Conservation (phyloP, 2,329 filamentous ascomycete species). For the Leptographium galeiforme region DNA sequence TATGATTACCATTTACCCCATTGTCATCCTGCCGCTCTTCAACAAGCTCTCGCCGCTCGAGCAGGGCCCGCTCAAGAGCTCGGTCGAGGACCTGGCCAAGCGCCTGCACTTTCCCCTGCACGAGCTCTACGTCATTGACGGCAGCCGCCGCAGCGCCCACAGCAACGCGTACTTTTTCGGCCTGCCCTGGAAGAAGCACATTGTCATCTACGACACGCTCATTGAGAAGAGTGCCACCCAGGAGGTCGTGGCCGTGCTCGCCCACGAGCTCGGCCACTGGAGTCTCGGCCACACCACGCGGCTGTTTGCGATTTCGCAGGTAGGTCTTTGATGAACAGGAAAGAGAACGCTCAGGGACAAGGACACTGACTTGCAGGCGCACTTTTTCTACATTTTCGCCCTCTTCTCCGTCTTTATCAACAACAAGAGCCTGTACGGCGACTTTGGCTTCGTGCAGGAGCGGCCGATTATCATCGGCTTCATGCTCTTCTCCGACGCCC, state of each 20-base stretch:
- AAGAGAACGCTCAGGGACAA: neutral
- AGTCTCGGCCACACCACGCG: constrained; percentile 88
- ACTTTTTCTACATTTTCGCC: constrained; percentile 93
- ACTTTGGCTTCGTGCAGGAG: constrained; percentile 76
- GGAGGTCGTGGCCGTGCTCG: constrained; percentile 88
- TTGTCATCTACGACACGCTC: constrained; percentile 96
- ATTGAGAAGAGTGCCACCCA: constrained; percentile 88
- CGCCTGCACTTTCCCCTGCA: constrained; percentile 82
- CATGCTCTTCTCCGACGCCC: constrained; percentile 92
- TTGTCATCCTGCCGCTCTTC: constrained; percentile 87
- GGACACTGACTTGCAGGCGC: constrained; percentile 40
- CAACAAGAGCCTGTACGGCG: constrained; percentile 78
- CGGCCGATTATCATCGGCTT: constrained; percentile 94
- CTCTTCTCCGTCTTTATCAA: constrained; percentile 96
- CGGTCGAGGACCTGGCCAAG: constrained; percentile 71
- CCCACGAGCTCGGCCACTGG: constrained; percentile 96
- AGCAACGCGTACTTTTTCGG: constrained; percentile 92
- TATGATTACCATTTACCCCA: constrained; percentile 91
- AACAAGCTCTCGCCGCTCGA: constrained; percentile 94
- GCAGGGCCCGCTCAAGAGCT: constrained; percentile 73
- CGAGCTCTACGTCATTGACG: constrained; percentile 90
- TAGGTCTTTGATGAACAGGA: constrained; percentile 23
- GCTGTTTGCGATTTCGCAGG: constrained; percentile 75
- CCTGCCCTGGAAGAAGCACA: constrained; percentile 98
- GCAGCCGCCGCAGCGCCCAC: constrained; percentile 75